phyloP scores from a whole-genome alignment of 1,284 basidiomycete species.

The Sanghuangporus weigelae region DNA sequence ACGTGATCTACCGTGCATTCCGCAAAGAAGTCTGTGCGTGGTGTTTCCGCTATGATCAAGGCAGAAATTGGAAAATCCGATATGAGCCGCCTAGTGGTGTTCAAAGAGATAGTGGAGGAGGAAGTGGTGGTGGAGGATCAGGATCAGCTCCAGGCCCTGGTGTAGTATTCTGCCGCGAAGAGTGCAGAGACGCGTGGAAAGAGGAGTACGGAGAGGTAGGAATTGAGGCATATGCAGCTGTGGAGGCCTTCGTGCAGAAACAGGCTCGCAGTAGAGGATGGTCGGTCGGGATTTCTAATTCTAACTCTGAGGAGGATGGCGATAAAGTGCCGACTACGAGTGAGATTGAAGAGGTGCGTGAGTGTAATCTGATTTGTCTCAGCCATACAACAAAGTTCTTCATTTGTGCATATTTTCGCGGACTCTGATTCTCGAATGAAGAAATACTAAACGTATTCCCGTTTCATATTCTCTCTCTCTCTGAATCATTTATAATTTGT shows the following conservation, averaged over 20 bases:
- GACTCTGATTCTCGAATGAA: too few relatives aligned
- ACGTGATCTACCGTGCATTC: slow-evolving; percentile 19
- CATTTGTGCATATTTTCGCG: too few relatives aligned
- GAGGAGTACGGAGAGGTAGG: slow-evolving; percentile 3
- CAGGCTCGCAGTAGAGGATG: slow-evolving; percentile 2
- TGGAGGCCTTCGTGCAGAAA: slow-evolving; percentile 13
- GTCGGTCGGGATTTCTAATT: background rate
- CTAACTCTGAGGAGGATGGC: background rate
- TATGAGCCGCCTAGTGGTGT: background rate
- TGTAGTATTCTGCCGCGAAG: background rate
- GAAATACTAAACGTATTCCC: too few relatives aligned
- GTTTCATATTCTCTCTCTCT: background rate
- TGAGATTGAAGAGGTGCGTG: slow-evolving; percentile 5
- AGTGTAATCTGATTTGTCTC: background rate
- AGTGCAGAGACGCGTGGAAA: background rate
- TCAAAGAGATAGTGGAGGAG: background rate
- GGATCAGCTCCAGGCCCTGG: background rate
- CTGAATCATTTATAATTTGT: background rate
- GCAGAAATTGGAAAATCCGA: slow-evolving; percentile 18
- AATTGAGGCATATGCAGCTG: slow-evolving; percentile 10
- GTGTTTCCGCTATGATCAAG: slow-evolving; percentile 23
- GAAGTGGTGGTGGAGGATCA: background rate
- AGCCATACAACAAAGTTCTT: too few relatives aligned
- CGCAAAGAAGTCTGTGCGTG: slow-evolving; percentile 22
- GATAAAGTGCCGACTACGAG: background rate